These are phyloP conservation scores for Paecilomyces sp. DNA, from an alignment of 2,329 filamentous ascomycete genomes.

Conservation along the genomic window DNA sequence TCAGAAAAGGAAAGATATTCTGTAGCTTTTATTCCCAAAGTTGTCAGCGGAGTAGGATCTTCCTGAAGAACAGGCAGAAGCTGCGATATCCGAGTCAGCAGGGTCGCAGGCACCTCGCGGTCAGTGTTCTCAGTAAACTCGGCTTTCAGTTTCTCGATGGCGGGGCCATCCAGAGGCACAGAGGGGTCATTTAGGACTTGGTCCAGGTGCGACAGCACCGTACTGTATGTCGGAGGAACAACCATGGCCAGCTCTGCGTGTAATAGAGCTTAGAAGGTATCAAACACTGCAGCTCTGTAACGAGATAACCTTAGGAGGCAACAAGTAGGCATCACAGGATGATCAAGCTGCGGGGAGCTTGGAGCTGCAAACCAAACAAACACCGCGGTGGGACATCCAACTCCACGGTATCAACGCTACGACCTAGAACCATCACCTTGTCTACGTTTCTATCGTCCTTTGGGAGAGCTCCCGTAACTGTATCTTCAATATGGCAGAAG, in stretches of 20 bases:
- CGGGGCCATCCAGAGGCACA: constrained; percentile 38
- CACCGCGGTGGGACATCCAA: constrained; percentile 13
- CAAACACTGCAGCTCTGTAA: neutral
- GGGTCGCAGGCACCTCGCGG: constrained; percentile 27
- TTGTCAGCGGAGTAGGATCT: constrained; percentile 49
- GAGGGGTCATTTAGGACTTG: constrained; percentile 38
- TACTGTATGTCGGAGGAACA: constrained; percentile 26
- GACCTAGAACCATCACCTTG: neutral
- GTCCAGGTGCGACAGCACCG: constrained; percentile 36
- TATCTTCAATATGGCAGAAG: constrained; percentile 41
- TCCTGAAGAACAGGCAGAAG: constrained; percentile 49
- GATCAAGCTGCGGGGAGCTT: constrained; percentile 7
- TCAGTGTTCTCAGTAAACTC: constrained; percentile 32
- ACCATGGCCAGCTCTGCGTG: constrained; percentile 16
- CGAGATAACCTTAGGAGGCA: neutral
- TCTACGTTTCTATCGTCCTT: neutral
- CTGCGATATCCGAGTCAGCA: constrained; percentile 41
- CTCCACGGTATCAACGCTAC: constrained; percentile 2
- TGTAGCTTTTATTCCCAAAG: constrained; percentile 45
- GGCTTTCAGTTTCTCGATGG: constrained; percentile 46
- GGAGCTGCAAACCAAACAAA: constrained; percentile 23
- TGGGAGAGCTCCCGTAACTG: neutral
- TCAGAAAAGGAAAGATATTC: constrained; percentile 44
- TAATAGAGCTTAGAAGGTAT: neutral
- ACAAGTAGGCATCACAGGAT: neutral